Evolutionary conservation across 2,329 filamentous ascomycete genomes (phyloP).

Genomic region (Raffaelea albimanens): DNA sequence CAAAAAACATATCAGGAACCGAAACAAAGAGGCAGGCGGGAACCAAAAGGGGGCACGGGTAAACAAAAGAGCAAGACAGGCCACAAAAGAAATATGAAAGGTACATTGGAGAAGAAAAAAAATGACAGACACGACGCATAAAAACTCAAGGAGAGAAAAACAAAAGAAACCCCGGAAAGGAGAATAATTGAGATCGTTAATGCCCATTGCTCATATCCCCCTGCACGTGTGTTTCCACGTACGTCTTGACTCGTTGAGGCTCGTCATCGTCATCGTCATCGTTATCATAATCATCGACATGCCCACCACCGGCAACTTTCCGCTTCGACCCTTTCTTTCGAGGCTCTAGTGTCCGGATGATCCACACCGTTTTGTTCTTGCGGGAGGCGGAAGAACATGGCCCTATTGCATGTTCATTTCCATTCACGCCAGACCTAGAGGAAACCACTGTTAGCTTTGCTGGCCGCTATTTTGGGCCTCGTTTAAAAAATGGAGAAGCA

Average conservation of each 20-base stretch:
- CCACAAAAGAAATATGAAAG: neutral
- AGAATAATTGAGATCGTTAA: neutral
- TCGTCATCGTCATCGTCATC: constrained; percentile 6
- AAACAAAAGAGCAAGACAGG: neutral
- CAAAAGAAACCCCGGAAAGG: neutral
- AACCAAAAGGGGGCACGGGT: neutral
- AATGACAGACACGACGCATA: neutral
- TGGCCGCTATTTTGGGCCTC: too few species aligned
- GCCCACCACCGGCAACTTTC: neutral
- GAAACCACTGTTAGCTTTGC: too few species aligned
- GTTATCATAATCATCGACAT: neutral
- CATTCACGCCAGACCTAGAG: too few species aligned
- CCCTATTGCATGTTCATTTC: too few species aligned
- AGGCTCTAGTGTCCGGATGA: constrained; percentile 10
- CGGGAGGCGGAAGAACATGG: neutral
- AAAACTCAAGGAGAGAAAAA: neutral
- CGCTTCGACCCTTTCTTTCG: constrained; percentile 5
- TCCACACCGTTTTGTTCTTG: constrained; percentile 13
- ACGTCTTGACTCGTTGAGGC: constrained; percentile 10
- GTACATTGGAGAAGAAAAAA: neutral
- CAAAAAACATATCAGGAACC: neutral
- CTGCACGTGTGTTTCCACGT: constrained; percentile 10
- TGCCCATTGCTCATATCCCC: neutral
- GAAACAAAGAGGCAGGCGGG: neutral
- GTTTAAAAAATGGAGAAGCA: too few species aligned